Percentiles rank a stretch among this genome's conserved stretches.
Evolutionary conservation across 2,329 filamentous ascomycete species (phyloP).

Genomic region (Parastagonospora avenae): DNA sequence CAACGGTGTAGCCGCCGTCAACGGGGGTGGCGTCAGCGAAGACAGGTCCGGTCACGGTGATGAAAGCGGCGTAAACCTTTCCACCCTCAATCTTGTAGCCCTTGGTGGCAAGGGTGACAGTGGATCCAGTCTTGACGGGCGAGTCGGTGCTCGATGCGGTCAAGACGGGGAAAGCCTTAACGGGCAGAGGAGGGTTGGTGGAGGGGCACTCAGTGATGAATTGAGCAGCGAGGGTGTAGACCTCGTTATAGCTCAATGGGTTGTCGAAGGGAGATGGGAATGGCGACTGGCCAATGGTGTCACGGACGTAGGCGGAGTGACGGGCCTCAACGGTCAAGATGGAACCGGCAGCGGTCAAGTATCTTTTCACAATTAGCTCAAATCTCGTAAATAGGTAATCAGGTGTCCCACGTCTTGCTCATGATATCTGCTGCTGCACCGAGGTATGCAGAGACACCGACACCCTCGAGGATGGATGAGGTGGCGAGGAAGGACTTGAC

Average conservation of each 20-base stretch:
- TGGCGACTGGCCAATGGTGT: constrained; percentile 54
- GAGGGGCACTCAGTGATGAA: constrained; percentile 66
- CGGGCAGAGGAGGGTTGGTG: constrained; percentile 60
- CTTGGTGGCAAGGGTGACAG: constrained; percentile 15
- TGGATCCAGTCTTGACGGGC: constrained; percentile 20
- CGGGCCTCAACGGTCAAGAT: constrained; percentile 70
- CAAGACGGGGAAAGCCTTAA: constrained; percentile 65
- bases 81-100: constrained; percentile 25
- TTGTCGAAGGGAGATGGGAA: constrained; percentile 66
- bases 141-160: constrained; percentile 16
- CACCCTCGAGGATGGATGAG: constrained; percentile 60
- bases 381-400: no score
- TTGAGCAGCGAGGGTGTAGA: constrained; percentile 67
- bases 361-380: constrained; percentile 61
- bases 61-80: constrained; percentile 30
- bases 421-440: constrained; percentile 62
- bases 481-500: constrained; percentile 58
- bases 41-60: constrained; percentile 27
- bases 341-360: constrained; percentile 65
- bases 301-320: constrained; percentile 67
- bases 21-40: constrained; percentile 21
- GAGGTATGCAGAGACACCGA: constrained; percentile 66
- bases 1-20: constrained; percentile 22
- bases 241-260: constrained; percentile 62
- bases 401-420: no score